Percentiles rank a stretch among this genome's conserved stretches.
Evolutionary conservation across 352 stramenopile genomes (phyloP).

Genomic region (Phytophthora fragariae): DNA sequence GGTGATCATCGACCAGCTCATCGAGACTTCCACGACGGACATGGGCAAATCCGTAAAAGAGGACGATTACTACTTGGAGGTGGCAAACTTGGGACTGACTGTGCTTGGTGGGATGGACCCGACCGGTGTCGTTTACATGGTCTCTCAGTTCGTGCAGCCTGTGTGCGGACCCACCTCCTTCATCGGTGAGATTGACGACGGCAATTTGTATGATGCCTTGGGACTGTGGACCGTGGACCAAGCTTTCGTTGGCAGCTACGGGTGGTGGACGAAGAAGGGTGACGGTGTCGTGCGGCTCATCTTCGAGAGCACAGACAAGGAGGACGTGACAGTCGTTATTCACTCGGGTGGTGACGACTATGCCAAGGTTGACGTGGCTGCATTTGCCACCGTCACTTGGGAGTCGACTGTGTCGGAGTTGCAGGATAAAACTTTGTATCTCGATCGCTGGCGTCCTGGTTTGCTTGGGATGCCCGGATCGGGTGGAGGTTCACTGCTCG

Average conservation of each 20-base stretch:
- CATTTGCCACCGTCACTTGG: conserved; percentile 44
- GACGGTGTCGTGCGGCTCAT: conserved; percentile 42
- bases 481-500: conserved; percentile 43
- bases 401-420: conserved; percentile 41
- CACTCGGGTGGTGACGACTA: conserved; percentile 45
- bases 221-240: conserved; percentile 37
- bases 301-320: conserved; percentile 47
- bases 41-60: conserved; percentile 24
- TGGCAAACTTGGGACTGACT: conserved; percentile 51
- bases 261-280: conserved; percentile 50
- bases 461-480: conserved; percentile 36
- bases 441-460: conserved; percentile 61
- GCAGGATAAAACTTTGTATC: conserved; percentile 59
- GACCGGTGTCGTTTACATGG: conserved; percentile 49
- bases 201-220: conserved; percentile 37
- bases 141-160: conserved; percentile 59
- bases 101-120: conserved; percentile 55
- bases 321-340: conserved; percentile 30
- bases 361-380: conserved; percentile 43
- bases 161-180: conserved; percentile 59
- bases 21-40: conserved; percentile 23
- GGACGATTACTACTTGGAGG: conserved; percentile 46
- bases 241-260: conserved; percentile 50
- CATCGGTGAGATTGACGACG: conserved; percentile 59
- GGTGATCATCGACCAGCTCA: conserved; percentile 31